Conservation (phyloP, 257 asterid species). For the Fraxinus americana region DNA sequence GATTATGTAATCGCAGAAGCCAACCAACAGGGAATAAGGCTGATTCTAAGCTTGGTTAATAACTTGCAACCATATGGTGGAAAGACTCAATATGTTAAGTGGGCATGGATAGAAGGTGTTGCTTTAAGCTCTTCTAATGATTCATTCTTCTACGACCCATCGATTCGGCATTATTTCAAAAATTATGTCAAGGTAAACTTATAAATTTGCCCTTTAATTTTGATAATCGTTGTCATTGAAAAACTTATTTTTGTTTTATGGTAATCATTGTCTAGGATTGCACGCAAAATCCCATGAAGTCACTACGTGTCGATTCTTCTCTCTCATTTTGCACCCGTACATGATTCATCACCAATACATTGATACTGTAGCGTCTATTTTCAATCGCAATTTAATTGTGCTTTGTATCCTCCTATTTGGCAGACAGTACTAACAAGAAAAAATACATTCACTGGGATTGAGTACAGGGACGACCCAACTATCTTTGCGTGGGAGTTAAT, state of each 20-base stretch:
- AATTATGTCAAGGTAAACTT: conserved; percentile 74
- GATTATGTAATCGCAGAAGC: conserved; percentile 95
- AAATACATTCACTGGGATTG: conserved; percentile 83
- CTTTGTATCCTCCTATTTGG: conserved; percentile 18
- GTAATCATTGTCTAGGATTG: no score
- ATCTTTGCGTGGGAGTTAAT: conserved; percentile 97
- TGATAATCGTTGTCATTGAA: neutral
- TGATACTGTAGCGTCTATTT: neutral
- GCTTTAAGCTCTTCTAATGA: conserved; percentile 94
- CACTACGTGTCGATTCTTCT: neutral
- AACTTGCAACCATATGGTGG: conserved; percentile 98
- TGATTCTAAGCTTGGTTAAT: conserved; percentile 80
- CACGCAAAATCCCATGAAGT: neutral
- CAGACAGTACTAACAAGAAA: conserved; percentile 93
- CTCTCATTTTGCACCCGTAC: neutral
- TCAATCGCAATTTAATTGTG: neutral
- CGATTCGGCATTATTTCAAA: conserved; percentile 89
- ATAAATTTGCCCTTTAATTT: conserved; percentile 11
- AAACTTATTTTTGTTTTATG: neutral
- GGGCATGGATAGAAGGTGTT: conserved; percentile 99
- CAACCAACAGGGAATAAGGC: conserved; percentile 68
- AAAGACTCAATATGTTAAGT: conserved; percentile 92
- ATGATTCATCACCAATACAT: neutral
- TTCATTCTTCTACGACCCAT: conserved; percentile 96
- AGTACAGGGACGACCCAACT: conserved; percentile 89